Conservation (phyloP, 2,329 filamentous ascomycete genomes). For the Trichoderma arundinaceum region DNA sequence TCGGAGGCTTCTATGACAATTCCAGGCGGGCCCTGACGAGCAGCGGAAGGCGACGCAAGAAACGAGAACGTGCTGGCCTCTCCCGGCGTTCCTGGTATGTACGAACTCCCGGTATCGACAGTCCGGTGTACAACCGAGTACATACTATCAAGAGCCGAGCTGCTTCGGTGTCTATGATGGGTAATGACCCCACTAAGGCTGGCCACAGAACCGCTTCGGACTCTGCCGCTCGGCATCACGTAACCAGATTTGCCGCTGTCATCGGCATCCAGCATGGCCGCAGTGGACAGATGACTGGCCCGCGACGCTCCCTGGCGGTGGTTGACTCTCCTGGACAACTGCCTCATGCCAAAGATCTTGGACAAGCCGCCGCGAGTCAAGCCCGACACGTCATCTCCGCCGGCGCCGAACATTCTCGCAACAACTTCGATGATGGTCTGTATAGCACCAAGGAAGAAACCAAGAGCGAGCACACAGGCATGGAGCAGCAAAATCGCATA, state of each 20-base stretch:
- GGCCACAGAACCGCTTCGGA: slow-evolving; percentile 66
- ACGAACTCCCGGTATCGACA: slow-evolving; percentile 66
- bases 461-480: slow-evolving; percentile 82
- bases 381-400: slow-evolving; percentile 72
- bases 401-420: slow-evolving; percentile 81
- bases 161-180: slow-evolving; percentile 56
- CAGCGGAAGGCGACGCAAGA: slow-evolving; percentile 62
- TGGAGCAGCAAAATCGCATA: slow-evolving; percentile 90
- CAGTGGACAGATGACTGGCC: slow-evolving; percentile 81
- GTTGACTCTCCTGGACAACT: slow-evolving; percentile 75
- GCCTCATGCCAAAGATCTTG: slow-evolving; percentile 90
- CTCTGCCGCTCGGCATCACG: slow-evolving; percentile 57
- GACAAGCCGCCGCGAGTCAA: slow-evolving; percentile 80
- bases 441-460: slow-evolving; percentile 89
- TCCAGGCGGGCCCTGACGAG: slow-evolving; percentile 53
- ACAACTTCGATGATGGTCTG: slow-evolving; percentile 90
- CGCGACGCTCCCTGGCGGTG: slow-evolving; percentile 69
- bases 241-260: slow-evolving; percentile 68
- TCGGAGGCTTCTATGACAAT: slow-evolving; percentile 63
- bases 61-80: slow-evolving; percentile 76
- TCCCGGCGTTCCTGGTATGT: slow-evolving; percentile 74
- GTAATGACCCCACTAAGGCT: slow-evolving; percentile 59
- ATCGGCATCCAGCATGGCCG: slow-evolving; percentile 77
- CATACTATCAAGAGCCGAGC: slow-evolving; percentile 59
- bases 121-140: slow-evolving; percentile 54